A percentile compares a stretch with the other conserved stretches of the same genome.
phyloP scores from a whole-genome alignment of 345 rosid genomes.

The Arabidopsis thaliana region TAIR10.1 NC_003075.7:2742001-2742500 shows the following conservation, averaged over 20 bases:
- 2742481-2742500: not conserved
- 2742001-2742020: slow-evolving; percentile 58
- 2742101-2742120: not conserved
- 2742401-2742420: not conserved
- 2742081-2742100: not conserved
- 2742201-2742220: not conserved
- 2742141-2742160: not conserved
- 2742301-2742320: not conserved
- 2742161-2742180: slow-evolving; percentile 53
- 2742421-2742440: not conserved
- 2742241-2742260: slow-evolving; percentile 2
- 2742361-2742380: not conserved
- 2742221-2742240: not conserved
- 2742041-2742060: not conserved
- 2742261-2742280: not conserved
- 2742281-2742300: not conserved
- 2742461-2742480: slow-evolving; percentile 7
- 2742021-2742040: slow-evolving; percentile 26
- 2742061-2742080: not conserved
- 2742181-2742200: slow-evolving; percentile 60
- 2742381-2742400: slow-evolving; percentile 4
- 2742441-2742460: slow-evolving; percentile 23
- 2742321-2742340: not conserved
- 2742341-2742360: not conserved
- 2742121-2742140: not conserved